These are phyloP conservation scores for Podaxis carcinomalis DNA, from an alignment of 768 basidiomycete species.

Conservation along the genomic window DNA sequence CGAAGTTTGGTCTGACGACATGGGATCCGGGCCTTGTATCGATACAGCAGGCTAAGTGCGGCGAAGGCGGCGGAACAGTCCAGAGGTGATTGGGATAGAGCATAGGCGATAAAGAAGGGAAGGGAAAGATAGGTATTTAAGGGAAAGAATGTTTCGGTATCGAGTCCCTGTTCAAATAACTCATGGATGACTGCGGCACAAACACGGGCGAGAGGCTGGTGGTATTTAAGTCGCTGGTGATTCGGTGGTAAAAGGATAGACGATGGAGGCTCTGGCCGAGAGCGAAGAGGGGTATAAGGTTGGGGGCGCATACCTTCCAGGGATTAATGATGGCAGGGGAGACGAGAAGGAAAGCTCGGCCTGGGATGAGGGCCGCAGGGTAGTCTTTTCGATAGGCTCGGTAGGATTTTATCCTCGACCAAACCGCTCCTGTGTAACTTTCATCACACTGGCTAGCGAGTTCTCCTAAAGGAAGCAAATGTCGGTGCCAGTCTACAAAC, in stretches of 20 bases:
- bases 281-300: not conserved
- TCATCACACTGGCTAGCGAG: not conserved
- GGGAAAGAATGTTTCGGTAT: not conserved
- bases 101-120: conserved; percentile 6
- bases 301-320: not conserved
- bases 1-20: not conserved
- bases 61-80: not conserved
- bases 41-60: conserved; percentile 1
- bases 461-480: not conserved
- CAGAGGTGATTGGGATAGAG: conserved; percentile 2
- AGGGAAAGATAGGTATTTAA: not conserved
- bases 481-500: not conserved
- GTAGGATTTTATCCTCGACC: not conserved
- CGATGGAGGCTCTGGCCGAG: not conserved
- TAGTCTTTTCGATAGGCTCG: not conserved
- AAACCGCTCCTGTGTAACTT: not conserved
- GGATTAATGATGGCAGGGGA: not conserved
- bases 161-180: not conserved
- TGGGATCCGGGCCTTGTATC: not conserved
- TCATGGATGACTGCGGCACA: conserved; percentile 1
- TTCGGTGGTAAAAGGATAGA: not conserved
- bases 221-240: not conserved
- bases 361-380: not conserved
- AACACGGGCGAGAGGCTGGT: not conserved
- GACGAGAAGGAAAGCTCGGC: not conserved